Conservation (phyloP, 2,329 filamentous ascomycete species). For the Phialophora macrospora region DNA sequence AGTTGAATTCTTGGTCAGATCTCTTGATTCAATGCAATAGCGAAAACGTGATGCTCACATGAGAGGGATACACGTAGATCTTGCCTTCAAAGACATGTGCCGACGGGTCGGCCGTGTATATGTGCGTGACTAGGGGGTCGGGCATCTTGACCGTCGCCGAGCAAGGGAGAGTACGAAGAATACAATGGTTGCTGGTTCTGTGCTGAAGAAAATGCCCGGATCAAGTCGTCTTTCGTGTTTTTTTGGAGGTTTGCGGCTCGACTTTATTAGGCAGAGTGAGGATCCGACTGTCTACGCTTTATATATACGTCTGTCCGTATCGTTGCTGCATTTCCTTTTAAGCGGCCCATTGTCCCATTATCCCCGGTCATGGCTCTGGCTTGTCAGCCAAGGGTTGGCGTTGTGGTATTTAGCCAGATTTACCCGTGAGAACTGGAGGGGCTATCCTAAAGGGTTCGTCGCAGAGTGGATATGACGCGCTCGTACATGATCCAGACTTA, state of each 20-base stretch:
- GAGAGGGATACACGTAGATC: conserved; percentile 77
- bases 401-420: conserved; percentile 34
- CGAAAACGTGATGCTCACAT: conserved; percentile 24
- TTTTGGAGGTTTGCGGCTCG: background rate
- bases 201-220: background rate
- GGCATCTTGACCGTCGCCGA: conserved; percentile 15
- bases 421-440: conserved; percentile 24
- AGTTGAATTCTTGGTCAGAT: too few species aligned
- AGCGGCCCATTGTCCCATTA: conserved; percentile 9
- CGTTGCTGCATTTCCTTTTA: conserved; percentile 12
- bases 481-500: background rate
- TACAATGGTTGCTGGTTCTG: background rate
- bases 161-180: background rate
- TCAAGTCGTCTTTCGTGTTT: background rate
- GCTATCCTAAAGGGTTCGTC: too few species aligned
- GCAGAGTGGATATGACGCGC: background rate
- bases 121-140: conserved; percentile 69
- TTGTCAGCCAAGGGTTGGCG: conserved; percentile 11
- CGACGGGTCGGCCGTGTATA: conserved; percentile 80
- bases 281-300: background rate
- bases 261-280: background rate
- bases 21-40: too few species aligned
- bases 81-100: conserved; percentile 78
- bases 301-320: background rate
- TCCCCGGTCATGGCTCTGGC: background rate